Conservation (phyloP, 2,329 filamentous ascomycete genomes). For the Pseudogymnoascus sp. region DNA sequence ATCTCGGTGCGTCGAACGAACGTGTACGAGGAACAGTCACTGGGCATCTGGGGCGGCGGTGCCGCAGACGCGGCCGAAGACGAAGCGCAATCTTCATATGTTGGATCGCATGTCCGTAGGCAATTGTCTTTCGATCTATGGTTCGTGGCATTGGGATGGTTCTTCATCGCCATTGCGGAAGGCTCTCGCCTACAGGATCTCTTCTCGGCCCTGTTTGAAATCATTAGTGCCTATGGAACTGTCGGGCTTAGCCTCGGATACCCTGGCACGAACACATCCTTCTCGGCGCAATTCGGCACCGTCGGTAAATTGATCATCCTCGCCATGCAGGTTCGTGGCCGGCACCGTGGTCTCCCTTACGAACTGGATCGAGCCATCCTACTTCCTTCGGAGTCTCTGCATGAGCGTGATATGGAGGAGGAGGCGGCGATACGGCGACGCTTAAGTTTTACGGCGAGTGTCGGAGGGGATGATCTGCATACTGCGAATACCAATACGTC, state of each 20-base stretch:
- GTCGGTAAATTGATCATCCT: conserved; percentile 51
- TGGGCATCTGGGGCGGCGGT: conserved; percentile 59
- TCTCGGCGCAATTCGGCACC: conserved; percentile 68
- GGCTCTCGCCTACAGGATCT: conserved; percentile 60
- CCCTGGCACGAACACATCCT: conserved; percentile 60
- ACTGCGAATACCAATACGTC: too few species aligned
- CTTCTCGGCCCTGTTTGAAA: conserved; percentile 71
- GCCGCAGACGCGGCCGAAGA: conserved; percentile 39
- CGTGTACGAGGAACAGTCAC: conserved; percentile 86
- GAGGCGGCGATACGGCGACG: too few species aligned
- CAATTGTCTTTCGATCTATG: conserved; percentile 96
- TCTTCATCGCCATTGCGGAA: conserved; percentile 86
- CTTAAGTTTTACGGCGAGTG: too few species aligned
- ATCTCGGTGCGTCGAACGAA: conserved; percentile 92
- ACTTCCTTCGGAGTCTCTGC: conserved; percentile 29
- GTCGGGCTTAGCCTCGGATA: conserved; percentile 86
- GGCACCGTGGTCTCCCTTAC: conserved; percentile 45
- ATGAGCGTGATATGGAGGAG: too few species aligned
- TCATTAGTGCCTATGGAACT: conserved; percentile 82
- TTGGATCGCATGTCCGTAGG: conserved; percentile 81
- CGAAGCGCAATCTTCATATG: conserved; percentile 62
- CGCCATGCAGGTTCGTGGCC: conserved; percentile 45
- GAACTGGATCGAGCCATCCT: conserved; percentile 44
- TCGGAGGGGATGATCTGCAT: too few species aligned
- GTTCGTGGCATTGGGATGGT: conserved; percentile 91